Conservation (phyloP, 805 yeast species). For the Zygoascus tannicola region DNA sequence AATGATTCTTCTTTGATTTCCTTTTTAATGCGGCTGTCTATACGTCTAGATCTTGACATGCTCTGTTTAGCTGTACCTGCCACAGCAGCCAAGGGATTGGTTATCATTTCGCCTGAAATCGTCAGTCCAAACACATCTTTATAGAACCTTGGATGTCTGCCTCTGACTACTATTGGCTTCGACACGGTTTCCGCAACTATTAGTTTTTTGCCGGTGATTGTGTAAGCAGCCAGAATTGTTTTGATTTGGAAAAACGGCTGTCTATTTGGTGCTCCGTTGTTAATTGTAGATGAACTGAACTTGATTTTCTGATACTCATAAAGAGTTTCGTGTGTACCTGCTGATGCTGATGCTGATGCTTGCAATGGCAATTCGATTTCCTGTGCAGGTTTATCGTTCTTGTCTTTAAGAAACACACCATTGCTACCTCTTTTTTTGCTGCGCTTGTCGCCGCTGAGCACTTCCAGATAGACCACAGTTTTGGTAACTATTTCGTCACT, state of each 20-base stretch:
- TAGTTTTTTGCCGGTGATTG: constrained; percentile 2
- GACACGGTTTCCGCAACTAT: constrained; percentile 14
- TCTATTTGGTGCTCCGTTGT: constrained; percentile 11
- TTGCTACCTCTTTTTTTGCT: neutral
- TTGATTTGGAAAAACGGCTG: constrained; percentile 10
- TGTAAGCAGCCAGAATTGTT: constrained; percentile 4
- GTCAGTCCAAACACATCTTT: constrained; percentile 30
- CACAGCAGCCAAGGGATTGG: neutral
- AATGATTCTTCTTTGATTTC: no score
- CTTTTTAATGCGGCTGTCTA: no score
- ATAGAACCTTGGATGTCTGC: constrained; percentile 54
- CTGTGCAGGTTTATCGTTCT: constrained; percentile 1
- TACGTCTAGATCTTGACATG: neutral
- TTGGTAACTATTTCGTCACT: neutral
- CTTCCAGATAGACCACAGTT: neutral
- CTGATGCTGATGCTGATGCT: neutral
- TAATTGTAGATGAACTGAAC: constrained; percentile 10
- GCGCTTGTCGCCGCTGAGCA: neutral
- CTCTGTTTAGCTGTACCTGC: neutral
- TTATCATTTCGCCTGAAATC: neutral
- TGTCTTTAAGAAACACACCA: constrained; percentile 2
- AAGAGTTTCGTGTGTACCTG: neutral
- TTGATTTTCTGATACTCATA: constrained; percentile 9
- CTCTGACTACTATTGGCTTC: constrained; percentile 47
- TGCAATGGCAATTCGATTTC: neutral